A percentile compares a stretch with the other conserved stretches of the same genome.
Conservation (phyloP, 169 alveolate species). For the Condylostoma magnum region DNA sequence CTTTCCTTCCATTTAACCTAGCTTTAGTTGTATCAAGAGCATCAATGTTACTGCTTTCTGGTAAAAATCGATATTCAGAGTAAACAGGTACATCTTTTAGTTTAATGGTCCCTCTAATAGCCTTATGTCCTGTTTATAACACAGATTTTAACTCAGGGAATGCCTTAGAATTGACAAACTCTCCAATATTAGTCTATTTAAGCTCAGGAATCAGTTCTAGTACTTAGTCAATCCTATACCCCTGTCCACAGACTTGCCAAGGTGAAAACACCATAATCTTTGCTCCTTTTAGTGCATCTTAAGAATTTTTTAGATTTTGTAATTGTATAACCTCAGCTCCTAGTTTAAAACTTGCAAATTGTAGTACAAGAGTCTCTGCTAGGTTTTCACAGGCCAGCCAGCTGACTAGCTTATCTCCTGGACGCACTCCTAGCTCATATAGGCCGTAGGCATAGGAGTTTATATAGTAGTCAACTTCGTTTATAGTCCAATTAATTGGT, state of each 20-base stretch:
- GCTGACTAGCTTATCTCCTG: slow-evolving; percentile 22
- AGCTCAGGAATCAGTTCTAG: slow-evolving; percentile 43
- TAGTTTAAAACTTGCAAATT: slow-evolving; percentile 13
- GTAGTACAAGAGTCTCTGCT: slow-evolving; percentile 13
- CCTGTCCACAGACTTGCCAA: neutral
- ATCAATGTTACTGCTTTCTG: neutral
- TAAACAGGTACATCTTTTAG: slow-evolving; percentile 45
- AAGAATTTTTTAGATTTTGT: neutral
- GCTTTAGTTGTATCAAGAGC: neutral
- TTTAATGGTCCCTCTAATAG: slow-evolving; percentile 49
- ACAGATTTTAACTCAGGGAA: slow-evolving; percentile 38
- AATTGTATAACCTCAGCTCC: slow-evolving; percentile 8
- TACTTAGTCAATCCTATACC: slow-evolving; percentile 21
- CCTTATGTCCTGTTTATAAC: slow-evolving; percentile 39
- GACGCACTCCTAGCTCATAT: slow-evolving; percentile 9
- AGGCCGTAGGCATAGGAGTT: slow-evolving; percentile 21
- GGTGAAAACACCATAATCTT: slow-evolving; percentile 9
- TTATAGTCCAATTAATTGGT: slow-evolving; percentile 1
- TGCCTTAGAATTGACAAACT: slow-evolving; percentile 5
- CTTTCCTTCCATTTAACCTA: neutral
- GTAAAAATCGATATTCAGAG: slow-evolving; percentile 5
- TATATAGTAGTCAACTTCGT: slow-evolving; percentile 17
- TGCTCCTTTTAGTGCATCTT: neutral
- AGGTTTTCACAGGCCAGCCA: slow-evolving; percentile 16
- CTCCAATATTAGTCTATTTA: slow-evolving; percentile 31